Evolutionary conservation across 805 yeast genomes (phyloP).

Genomic region (Crinitomyces ghanaensis): DNA sequence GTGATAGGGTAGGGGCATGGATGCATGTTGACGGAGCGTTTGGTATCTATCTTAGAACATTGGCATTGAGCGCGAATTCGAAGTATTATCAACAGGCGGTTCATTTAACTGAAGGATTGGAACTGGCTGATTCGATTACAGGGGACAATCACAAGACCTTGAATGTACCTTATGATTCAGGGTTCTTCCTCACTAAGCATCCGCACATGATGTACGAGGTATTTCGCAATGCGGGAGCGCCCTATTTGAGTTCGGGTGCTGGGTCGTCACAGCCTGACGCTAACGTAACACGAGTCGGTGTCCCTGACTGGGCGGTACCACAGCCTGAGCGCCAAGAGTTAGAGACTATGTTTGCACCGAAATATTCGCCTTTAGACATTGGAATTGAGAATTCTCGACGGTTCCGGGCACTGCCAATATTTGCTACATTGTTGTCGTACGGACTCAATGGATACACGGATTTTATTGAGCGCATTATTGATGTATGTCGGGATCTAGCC

Average conservation of each 20-base stretch:
- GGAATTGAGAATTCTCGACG: slow-evolving; percentile 18
- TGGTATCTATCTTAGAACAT: slow-evolving; percentile 12
- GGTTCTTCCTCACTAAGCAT: slow-evolving; percentile 11
- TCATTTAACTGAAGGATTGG: slow-evolving; percentile 11
- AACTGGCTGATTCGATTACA: slow-evolving; percentile 17
- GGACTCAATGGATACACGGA: slow-evolving; percentile 13
- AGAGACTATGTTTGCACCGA: no score
- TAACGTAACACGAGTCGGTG: background rate
- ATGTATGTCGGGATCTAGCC: slow-evolving; percentile 9
- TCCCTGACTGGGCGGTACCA: no score
- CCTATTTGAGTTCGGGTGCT: slow-evolving; percentile 9
- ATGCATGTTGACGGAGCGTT: slow-evolving; percentile 20
- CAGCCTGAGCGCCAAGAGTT: no score
- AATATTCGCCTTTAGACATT: slow-evolving; percentile 13
- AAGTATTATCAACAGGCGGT: slow-evolving; percentile 7
- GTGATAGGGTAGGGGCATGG: slow-evolving; percentile 17
- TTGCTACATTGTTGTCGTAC: slow-evolving; percentile 15
- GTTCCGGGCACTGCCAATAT: slow-evolving; percentile 16
- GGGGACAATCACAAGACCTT: slow-evolving; percentile 19
- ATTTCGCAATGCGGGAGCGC: slow-evolving; percentile 16
- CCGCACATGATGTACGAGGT: slow-evolving; percentile 7
- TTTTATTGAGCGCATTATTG: slow-evolving; percentile 11
- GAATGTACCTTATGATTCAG: slow-evolving; percentile 20
- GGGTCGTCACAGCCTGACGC: background rate
- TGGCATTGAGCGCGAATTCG: slow-evolving; percentile 4